phyloP scores from a whole-genome alignment of 257 asterid genomes.

The Verbascum thapsus region DNA sequence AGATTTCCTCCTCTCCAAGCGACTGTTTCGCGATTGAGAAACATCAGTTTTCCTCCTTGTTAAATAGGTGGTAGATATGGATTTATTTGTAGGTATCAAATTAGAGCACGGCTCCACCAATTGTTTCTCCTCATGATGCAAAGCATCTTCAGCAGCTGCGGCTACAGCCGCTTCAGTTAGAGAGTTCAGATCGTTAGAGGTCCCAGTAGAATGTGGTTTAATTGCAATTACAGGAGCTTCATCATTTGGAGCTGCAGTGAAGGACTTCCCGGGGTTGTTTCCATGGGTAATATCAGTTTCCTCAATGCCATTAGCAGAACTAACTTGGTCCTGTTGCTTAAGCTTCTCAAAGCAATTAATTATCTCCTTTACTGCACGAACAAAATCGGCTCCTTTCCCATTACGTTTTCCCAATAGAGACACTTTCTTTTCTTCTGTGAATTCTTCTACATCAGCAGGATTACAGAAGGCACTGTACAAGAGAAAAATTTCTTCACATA shows the following conservation, averaged over 20 bases:
- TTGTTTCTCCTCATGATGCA: constrained; percentile 43
- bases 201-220: constrained; percentile 40
- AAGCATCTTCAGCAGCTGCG: constrained; percentile 50
- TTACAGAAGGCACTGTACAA: constrained; percentile 86
- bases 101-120: constrained; percentile 41
- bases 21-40: constrained; percentile 41
- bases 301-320: constrained; percentile 36
- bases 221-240: constrained; percentile 41
- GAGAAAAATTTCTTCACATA: constrained; percentile 21
- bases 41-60: constrained; percentile 53
- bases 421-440: constrained; percentile 82
- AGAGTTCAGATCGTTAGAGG: constrained; percentile 50
- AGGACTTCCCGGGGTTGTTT: constrained; percentile 44
- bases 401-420: constrained; percentile 81
- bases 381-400: constrained; percentile 90
- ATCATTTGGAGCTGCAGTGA: constrained; percentile 41
- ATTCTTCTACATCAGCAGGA: constrained; percentile 90
- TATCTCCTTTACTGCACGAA: constrained; percentile 78
- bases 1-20: constrained; percentile 48
- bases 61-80: constrained; percentile 40
- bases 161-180: no score
- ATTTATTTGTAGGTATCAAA: constrained; percentile 34
- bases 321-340: constrained; percentile 54
- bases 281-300: constrained; percentile 40
- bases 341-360: constrained; percentile 69